phyloP scores from a whole-genome alignment of 176 grass and related monocot species.

The Aegilops bicornis region DNA sequence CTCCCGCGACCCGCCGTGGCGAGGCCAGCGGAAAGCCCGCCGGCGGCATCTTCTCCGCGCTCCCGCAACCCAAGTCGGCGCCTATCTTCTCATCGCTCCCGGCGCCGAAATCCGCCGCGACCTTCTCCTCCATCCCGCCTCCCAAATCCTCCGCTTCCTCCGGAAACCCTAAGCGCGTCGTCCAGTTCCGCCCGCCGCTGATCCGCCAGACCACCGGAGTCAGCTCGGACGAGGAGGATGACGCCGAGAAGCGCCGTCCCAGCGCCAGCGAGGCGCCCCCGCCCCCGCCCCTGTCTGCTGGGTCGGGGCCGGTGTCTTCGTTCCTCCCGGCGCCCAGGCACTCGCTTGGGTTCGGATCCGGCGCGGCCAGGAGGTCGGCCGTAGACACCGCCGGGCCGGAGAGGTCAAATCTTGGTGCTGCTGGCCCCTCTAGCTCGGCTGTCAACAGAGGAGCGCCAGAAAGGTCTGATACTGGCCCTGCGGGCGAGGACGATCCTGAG shows the following conservation, averaged over 20 bases:
- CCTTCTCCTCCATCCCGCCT: constrained; percentile 58
- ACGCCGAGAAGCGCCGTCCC: constrained; percentile 41
- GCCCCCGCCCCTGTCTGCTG: constrained; percentile 15
- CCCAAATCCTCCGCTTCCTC: constrained; percentile 42
- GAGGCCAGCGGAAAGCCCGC: constrained; percentile 24
- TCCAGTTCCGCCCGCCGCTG: constrained; percentile 69
- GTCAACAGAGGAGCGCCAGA: not conserved
- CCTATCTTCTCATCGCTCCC: constrained; percentile 31
- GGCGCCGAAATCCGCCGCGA: constrained; percentile 32
- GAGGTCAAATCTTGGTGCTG: not conserved
- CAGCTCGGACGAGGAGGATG: constrained; percentile 58
- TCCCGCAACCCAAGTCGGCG: constrained; percentile 42
- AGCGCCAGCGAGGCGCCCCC: constrained; percentile 30
- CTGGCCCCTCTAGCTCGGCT: not conserved
- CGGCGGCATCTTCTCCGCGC: constrained; percentile 53
- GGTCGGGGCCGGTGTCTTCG: constrained; percentile 55
- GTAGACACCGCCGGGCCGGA: constrained; percentile 38
- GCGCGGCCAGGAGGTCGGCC: constrained; percentile 27
- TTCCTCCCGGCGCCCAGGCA: constrained; percentile 86
- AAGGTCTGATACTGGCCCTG: not conserved
- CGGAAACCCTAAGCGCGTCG: constrained; percentile 74
- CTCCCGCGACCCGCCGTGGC: not conserved
- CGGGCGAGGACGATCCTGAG: not conserved
- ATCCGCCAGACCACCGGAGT: constrained; percentile 44
- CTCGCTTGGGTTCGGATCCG: constrained; percentile 57